Evolutionary conservation across 2,329 filamentous ascomycete genomes (phyloP).

Genomic region (Penicillium sp.): DNA sequence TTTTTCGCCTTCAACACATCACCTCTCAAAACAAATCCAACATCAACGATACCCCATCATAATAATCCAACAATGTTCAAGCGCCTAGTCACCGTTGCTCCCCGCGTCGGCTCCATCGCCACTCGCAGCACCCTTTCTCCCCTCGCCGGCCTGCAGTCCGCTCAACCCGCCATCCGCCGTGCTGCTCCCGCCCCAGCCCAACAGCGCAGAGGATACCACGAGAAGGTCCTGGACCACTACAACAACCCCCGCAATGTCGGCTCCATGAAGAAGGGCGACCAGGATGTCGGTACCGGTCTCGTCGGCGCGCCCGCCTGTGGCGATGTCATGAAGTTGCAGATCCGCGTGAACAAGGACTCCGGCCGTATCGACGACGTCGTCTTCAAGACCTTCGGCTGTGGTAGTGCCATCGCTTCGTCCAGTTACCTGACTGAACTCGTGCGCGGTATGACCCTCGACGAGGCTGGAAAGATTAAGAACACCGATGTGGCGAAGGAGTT

Average conservation of each 20-base stretch:
- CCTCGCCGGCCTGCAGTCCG: constrained; percentile 43
- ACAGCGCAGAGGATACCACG: constrained; percentile 56
- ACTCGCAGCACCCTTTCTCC: constrained; percentile 47
- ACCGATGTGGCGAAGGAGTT: constrained; percentile 98
- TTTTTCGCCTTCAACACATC: constrained; percentile 14
- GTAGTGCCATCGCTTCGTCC: constrained; percentile 88
- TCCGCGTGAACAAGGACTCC: constrained; percentile 81
- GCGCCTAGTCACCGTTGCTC: constrained; percentile 53
- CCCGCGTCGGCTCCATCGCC: constrained; percentile 51
- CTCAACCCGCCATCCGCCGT: constrained; percentile 37
- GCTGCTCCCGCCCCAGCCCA: constrained; percentile 29
- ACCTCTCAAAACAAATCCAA: neutral
- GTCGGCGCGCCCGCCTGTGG: constrained; percentile 88
- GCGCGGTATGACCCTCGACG: constrained; percentile 91
- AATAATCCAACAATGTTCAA: constrained; percentile 52
- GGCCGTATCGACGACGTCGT: constrained; percentile 92
- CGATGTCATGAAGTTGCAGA: constrained; percentile 93
- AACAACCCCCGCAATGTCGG: constrained; percentile 75
- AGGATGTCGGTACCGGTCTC: constrained; percentile 83
- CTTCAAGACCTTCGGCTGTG: constrained; percentile 97
- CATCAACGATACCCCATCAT: constrained; percentile 1
- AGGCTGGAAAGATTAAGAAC: constrained; percentile 89
- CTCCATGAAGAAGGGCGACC: constrained; percentile 73
- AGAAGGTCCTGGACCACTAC: constrained; percentile 81
- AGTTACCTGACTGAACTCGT: constrained; percentile 95